These are phyloP conservation scores for Dacryopinax primogenitus DNA, from an alignment of 768 basidiomycete genomes.

Conservation along the genomic window DNA sequence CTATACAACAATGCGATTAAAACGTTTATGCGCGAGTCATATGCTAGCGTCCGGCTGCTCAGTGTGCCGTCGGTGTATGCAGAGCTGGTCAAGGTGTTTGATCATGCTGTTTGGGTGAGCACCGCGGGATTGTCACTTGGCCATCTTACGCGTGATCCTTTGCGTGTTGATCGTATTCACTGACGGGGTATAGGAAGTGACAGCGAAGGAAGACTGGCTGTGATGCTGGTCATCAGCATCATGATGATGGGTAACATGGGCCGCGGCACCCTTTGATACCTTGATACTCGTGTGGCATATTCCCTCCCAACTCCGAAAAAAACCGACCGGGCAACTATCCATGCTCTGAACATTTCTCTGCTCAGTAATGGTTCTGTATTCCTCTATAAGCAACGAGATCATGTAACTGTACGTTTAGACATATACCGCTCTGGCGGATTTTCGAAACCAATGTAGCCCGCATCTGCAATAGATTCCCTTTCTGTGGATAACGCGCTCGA, in stretches of 20 bases:
- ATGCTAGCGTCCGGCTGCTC: background rate
- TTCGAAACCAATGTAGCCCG: no score
- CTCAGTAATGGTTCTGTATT: no score
- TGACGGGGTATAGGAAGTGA: background rate
- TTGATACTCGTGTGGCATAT: background rate
- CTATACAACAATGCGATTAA: slow-evolving; percentile 7
- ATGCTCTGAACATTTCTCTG: no score
- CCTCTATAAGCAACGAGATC: no score
- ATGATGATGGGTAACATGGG: background rate
- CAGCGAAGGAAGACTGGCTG: slow-evolving; percentile 6
- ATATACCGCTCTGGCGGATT: no score
- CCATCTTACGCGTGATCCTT: background rate
- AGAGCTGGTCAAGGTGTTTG: slow-evolving; percentile 1
- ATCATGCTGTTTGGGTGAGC: background rate
- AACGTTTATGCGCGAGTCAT: slow-evolving; percentile 5
- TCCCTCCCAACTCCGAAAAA: background rate
- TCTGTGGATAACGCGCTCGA: no score
- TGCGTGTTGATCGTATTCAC: background rate
- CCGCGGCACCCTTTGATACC: background rate
- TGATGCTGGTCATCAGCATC: background rate
- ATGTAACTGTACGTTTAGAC: no score
- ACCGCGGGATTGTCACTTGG: background rate
- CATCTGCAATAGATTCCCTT: no score
- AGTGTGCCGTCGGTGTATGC: slow-evolving; percentile 2
- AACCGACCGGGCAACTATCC: no score